Percentiles rank a stretch among this genome's conserved stretches.
Conservation (phyloP, 139 green algal genomes). For the Haematococcus lacustris region DNA sequence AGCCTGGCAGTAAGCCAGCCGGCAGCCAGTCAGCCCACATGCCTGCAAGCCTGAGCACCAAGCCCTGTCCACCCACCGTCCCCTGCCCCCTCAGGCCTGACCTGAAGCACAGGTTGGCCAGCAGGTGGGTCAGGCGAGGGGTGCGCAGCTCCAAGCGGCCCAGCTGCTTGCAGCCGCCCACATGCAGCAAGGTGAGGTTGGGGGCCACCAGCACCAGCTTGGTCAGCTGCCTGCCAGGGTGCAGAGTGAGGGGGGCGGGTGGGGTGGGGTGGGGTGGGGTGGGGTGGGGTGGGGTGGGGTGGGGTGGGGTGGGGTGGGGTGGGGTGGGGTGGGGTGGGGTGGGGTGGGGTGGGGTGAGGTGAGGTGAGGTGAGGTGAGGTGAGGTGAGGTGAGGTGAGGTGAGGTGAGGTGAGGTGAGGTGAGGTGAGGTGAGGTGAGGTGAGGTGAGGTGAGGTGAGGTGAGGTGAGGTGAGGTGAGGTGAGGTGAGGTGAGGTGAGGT, state of each 20-base stretch:
- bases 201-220: conserved; percentile 29
- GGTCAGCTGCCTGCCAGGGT: conserved; percentile 6
- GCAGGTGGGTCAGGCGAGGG: conserved; percentile 22
- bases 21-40: background rate
- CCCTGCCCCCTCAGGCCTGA: background rate
- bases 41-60: background rate
- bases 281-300: background rate
- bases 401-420: too few relatives aligned
- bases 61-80: background rate
- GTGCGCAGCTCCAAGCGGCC: conserved; percentile 20
- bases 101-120: conserved; percentile 34
- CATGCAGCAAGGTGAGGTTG: conserved; percentile 29
- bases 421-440: too few relatives aligned
- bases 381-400: too few relatives aligned
- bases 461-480: too few relatives aligned
- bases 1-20: background rate
- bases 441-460: too few relatives aligned
- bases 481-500: too few relatives aligned
- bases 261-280: background rate
- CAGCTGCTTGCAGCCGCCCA: conserved; percentile 26
- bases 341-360: too few relatives aligned
- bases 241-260: background rate
- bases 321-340: background rate
- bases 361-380: too few relatives aligned
- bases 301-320: too few relatives aligned